These are phyloP conservation scores for Boletus edulis DNA, from an alignment of 768 basidiomycete species.

Conservation along the genomic window DNA sequence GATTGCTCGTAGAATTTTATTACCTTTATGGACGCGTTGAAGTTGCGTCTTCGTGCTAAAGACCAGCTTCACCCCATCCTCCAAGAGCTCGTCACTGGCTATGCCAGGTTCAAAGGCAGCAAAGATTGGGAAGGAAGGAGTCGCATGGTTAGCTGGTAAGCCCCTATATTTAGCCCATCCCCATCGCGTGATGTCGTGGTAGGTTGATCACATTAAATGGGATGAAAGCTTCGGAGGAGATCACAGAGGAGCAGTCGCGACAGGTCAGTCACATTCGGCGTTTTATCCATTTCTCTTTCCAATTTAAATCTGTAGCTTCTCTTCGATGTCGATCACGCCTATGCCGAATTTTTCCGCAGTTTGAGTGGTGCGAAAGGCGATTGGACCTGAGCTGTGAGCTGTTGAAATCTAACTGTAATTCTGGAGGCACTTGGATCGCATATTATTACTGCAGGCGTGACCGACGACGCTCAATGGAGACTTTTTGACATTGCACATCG, in stretches of 20 bases:
- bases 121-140: constrained; percentile 97
- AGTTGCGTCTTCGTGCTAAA: constrained; percentile 90
- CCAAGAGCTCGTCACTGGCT: constrained; percentile 93
- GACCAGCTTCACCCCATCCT: constrained; percentile 94
- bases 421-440: too few relatives aligned
- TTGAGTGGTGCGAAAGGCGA: constrained; percentile 44
- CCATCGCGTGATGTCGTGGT: background rate
- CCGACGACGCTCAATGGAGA: too few relatives aligned
- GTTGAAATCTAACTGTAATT: too few relatives aligned
- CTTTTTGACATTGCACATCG: too few relatives aligned
- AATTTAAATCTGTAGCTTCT: constrained; percentile 52
- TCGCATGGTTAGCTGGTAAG: constrained; percentile 85
- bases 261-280: constrained; percentile 51
- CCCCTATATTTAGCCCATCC: background rate
- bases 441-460: too few relatives aligned
- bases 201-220: constrained; percentile 96
- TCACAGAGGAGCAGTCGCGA: constrained; percentile 91
- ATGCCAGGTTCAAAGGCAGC: constrained; percentile 91
- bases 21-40: constrained; percentile 97
- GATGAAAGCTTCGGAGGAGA: constrained; percentile 96
- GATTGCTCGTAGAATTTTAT: constrained; percentile 76
- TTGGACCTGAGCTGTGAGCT: constrained; percentile 10
- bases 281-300: background rate
- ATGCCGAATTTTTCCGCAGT: constrained; percentile 89
- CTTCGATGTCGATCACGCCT: constrained; percentile 97